These are phyloP conservation scores for Tremella yokohamensis DNA, from an alignment of 768 basidiomycete species.

Conservation along the genomic window DNA sequence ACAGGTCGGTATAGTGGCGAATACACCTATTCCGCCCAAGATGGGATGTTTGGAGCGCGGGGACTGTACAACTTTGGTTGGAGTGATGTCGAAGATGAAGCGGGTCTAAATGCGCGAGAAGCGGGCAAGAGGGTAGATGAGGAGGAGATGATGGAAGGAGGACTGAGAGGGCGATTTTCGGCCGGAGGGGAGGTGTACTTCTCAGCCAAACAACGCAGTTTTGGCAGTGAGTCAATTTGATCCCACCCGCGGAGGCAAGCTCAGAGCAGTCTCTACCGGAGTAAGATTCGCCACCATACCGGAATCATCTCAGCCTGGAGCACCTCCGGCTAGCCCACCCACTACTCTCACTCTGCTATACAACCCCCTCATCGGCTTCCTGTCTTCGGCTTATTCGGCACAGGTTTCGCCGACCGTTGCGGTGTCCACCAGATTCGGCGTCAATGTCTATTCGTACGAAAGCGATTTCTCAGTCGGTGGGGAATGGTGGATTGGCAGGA, in stretches of 20 bases:
- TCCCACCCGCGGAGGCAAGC: background rate
- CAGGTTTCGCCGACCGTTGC: conserved; percentile 79
- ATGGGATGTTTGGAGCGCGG: conserved; percentile 85
- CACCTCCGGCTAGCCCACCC: conserved; percentile 62
- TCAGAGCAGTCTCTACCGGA: conserved; percentile 73
- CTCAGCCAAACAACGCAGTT: conserved; percentile 86
- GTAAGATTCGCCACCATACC: conserved; percentile 91
- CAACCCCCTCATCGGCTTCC: conserved; percentile 93
- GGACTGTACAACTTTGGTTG: conserved; percentile 89
- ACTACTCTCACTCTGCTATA: conserved; percentile 91
- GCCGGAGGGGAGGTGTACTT: conserved; percentile 91
- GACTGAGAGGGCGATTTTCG: conserved; percentile 82
- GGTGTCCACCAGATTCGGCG: conserved; percentile 81
- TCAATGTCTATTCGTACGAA: conserved; percentile 94
- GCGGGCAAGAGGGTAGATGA: conserved; percentile 84
- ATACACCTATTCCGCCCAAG: conserved; percentile 90
- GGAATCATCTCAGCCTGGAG: conserved; percentile 54
- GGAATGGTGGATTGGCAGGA: conserved; percentile 87
- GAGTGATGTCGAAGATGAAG: conserved; percentile 52
- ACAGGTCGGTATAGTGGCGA: conserved; percentile 88
- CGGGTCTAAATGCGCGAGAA: conserved; percentile 36
- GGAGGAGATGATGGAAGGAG: conserved; percentile 87
- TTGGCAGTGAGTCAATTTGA: conserved; percentile 66
- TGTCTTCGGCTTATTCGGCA: conserved; percentile 86
- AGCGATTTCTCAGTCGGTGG: conserved; percentile 94